Base-by-base conservation (phyloP, 129 eudicot genomes). In the Helichrysum umbraculigerum region DNA sequence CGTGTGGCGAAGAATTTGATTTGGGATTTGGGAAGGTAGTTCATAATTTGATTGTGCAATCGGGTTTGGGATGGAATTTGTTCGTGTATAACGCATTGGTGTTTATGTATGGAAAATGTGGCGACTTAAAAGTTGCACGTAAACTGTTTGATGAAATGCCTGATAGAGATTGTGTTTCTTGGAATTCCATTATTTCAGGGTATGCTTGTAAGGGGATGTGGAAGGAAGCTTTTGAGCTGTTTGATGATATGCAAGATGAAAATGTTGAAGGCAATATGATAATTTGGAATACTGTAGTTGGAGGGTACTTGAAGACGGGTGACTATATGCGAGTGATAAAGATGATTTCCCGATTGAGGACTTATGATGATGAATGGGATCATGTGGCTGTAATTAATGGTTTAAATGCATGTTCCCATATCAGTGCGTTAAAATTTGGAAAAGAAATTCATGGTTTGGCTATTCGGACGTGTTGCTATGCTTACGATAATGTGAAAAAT, bases 51-150 rank as follows among this genome's bases (percentile, higher is more conserved):
- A 85, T 87, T 42, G 37, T 52, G 28, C 75, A 50, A 16, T 73
- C 85, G 68, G 78, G 84, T n/a, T 56, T 74, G 64, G 81, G 59
- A 10, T 67, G 86, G 84, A 69, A 86, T 76, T 84, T 88, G 86
- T 88, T 83, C 51, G 90, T 90, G 65, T 82, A 81, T 33, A 90
- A 90, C 68, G 86, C 96, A 16, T 84, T 90, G 86, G 82, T 88
- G 71, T 80, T 85, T 30, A 86, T 88, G 91, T 90, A 88, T 78
- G 88, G 78, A 17, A 90, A 86, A 76, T 90, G 88, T 70, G 91
- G 93, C 34, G 84, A 84, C 67, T 72, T 90, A 42, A 65, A 77
- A 4, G 63, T 70, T 72, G 91, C 91, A 4, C 89, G 84, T 6
- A 59, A 34, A 44, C 4, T 88, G 78, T 88, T 90, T 29, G 89